Evolutionary conservation across 23 red algal species (phyloP).

Genomic region (Gracilaria gracilis): DNA sequence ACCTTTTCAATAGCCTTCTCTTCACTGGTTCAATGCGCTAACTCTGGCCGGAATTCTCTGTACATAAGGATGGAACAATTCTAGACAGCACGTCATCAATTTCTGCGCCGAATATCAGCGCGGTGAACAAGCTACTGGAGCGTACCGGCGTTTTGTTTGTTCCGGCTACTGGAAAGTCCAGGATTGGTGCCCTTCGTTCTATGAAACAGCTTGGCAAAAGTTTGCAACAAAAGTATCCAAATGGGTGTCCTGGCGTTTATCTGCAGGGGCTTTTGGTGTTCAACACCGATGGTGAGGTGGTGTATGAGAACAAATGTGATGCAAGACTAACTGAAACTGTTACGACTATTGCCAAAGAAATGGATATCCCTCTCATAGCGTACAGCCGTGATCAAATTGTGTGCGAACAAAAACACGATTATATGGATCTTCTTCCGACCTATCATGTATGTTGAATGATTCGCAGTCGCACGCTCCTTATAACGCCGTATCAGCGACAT

Average conservation of each 20-base stretch:
- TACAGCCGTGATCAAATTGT: slow-evolving; percentile 90
- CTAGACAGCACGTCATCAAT: slow-evolving; percentile 29
- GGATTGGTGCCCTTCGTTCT: slow-evolving; percentile 70
- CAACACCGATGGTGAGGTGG: slow-evolving; percentile 63
- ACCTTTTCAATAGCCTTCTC: background rate
- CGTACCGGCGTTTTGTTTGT: slow-evolving; percentile 61
- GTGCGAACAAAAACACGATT: slow-evolving; percentile 72
- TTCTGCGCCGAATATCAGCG: slow-evolving; percentile 5
- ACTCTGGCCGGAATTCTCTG: background rate
- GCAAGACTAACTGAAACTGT: slow-evolving; percentile 56
- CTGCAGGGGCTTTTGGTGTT: slow-evolving; percentile 91
- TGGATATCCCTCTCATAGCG: slow-evolving; percentile 76
- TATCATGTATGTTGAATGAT: slow-evolving; percentile 61
- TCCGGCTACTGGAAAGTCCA: slow-evolving; percentile 93
- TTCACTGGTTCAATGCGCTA: background rate
- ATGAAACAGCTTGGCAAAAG: slow-evolving; percentile 69
- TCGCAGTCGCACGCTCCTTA: background rate
- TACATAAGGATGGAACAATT: slow-evolving; percentile 56
- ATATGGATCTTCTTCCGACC: slow-evolving; percentile 69
- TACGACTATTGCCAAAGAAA: slow-evolving; percentile 48
- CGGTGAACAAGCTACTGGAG: slow-evolving; percentile 35
- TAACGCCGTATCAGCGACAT: background rate
- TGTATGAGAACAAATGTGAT: slow-evolving; percentile 70
- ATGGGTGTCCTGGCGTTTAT: slow-evolving; percentile 86
- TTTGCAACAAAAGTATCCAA: slow-evolving; percentile 40